Conservation (phyloP, 2,329 filamentous ascomycete species). For the Aspergillus cejpii region DNA sequence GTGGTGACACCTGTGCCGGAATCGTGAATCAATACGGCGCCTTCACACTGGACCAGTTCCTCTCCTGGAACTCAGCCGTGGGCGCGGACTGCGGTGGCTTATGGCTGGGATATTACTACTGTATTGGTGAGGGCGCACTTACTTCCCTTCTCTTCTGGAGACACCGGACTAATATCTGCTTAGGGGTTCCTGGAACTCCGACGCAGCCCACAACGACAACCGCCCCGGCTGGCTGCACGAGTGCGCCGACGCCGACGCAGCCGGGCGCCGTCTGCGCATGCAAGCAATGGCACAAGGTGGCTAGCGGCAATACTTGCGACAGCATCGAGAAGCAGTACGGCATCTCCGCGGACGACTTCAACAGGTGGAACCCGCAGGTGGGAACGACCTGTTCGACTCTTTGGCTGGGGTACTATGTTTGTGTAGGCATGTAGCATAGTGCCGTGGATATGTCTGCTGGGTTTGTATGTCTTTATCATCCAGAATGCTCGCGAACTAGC, state of each 20-base stretch:
- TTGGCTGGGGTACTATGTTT: constrained; percentile 13
- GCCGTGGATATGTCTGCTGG: too few relatives aligned
- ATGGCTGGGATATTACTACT: neutral
- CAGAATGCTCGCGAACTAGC: too few relatives aligned
- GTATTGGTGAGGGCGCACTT: neutral
- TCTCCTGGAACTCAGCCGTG: neutral
- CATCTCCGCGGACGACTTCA: constrained; percentile 9
- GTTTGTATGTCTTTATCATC: neutral
- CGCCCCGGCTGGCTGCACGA: neutral
- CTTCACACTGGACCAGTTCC: constrained; percentile 1
- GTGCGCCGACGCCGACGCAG: constrained; percentile 1
- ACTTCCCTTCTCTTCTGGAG: neutral
- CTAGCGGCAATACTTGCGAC: constrained; percentile 1
- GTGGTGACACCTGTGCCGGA: neutral
- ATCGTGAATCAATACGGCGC: constrained; percentile 5
- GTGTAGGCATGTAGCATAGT: constrained; percentile 5
- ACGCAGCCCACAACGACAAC: neutral
- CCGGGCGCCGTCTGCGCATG: constrained; percentile 2
- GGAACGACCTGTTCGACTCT: constrained; percentile 4
- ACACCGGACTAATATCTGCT: neutral
- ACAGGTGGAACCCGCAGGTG: constrained; percentile 7
- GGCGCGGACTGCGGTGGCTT: neutral
- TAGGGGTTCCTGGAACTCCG: too few relatives aligned
- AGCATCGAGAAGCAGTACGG: constrained; percentile 4
- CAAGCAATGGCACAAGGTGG: constrained; percentile 1